Percentiles rank a stretch among this genome's conserved stretches.
Conservation (phyloP, 2,329 filamentous ascomycete species). For the Aspergillus sergii region DNA sequence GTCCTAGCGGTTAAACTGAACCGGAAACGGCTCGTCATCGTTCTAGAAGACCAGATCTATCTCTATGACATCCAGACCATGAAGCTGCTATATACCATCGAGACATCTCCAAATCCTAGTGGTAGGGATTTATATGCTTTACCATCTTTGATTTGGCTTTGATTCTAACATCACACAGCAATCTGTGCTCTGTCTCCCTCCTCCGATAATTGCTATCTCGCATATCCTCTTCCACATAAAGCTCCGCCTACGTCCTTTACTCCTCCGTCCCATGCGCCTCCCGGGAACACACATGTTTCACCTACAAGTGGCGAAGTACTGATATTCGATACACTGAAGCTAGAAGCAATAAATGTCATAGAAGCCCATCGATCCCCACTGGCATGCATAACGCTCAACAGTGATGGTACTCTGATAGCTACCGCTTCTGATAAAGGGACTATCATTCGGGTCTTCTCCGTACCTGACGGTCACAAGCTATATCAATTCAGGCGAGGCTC, state of each 20-base stretch:
- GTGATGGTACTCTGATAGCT: constrained; percentile 85
- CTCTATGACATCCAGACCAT: constrained; percentile 99
- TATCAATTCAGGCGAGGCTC: constrained; percentile 96
- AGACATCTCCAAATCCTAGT: constrained; percentile 88
- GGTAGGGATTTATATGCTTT: constrained; percentile 45
- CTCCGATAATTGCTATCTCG: constrained; percentile 93
- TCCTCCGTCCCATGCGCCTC: constrained; percentile 80
- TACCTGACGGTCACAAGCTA: constrained; percentile 87
- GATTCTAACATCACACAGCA: constrained; percentile 49
- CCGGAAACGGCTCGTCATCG: constrained; percentile 87
- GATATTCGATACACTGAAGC: constrained; percentile 84
- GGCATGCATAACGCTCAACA: constrained; percentile 88
- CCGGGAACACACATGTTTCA: constrained; percentile 70
- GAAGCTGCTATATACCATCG: constrained; percentile 88
- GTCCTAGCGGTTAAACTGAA: constrained; percentile 93
- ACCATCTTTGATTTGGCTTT: background rate
- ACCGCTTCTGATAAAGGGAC: constrained; percentile 97
- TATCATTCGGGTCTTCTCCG: constrained; percentile 92
- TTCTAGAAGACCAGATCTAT: constrained; percentile 95
- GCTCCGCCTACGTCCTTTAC: constrained; percentile 54
- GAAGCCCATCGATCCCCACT: constrained; percentile 92
- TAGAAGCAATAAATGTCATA: constrained; percentile 93
- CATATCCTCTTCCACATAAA: constrained; percentile 81
- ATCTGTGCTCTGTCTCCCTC: constrained; percentile 93
- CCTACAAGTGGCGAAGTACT: constrained; percentile 90